Evolutionary conservation across 306 rosid species (phyloP), one percentile per base, ranked within the genome.

Genomic region (Fragaria iinumae): DNA sequence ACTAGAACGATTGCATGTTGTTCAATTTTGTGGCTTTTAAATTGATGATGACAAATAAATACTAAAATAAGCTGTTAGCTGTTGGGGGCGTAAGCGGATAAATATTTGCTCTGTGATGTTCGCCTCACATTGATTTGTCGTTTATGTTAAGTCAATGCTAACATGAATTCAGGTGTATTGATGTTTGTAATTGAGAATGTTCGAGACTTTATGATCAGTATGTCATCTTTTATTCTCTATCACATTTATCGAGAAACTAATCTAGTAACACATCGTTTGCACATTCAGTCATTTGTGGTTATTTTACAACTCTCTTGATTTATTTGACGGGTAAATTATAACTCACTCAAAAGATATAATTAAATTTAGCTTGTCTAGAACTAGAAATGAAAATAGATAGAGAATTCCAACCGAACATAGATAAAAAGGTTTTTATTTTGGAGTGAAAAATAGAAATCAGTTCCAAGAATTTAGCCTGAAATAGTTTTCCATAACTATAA

Each of bases 201-300:
- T 10, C 32, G 0, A 9, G 34, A 1, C 16, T 0, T 21, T 11
- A 56, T 10, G 0, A 23, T 56, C 4, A 23, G 0, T 10, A 21
- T 9, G 32, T 21, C 6, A 56, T 0, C 0, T 8, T n/a, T 8
- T n/a, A n/a, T n/a, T 7, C 0, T 52, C 1, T 1, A 3, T 16
- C 1, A 49, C n/a, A 16, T 50, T 50, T 50, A 6, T 50, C 7
- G 21, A 50, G 21, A 50, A 1, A 49, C 55, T 49, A 16, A 49
- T 49, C 2, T 17, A 50, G 8, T 0, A 7, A 5, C 56, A 17
- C 3, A 50, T 50, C 0, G 1, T 0, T 17, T 16, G 55, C 20
- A 7, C 0, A 4, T 4, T 50, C 0, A 2, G 11, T 0, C 4
- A 0, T 18, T 6, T 52, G 1, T 6, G 10, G 0, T 0, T 52